These are phyloP conservation scores for Mycena sanguinolenta DNA, from an alignment of 768 basidiomycete genomes.

Conservation along the genomic window DNA sequence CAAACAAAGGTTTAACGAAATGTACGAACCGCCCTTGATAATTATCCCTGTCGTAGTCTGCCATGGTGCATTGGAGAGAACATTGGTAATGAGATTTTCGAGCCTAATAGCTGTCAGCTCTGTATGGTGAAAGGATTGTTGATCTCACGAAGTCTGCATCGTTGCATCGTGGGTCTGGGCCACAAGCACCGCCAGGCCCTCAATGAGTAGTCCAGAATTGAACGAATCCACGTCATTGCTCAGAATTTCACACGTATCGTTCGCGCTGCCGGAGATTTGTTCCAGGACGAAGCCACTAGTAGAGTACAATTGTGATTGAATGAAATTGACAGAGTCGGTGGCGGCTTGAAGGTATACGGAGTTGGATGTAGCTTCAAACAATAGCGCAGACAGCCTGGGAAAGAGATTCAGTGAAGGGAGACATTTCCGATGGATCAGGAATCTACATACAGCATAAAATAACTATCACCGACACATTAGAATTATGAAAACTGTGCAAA, in stretches of 20 bases:
- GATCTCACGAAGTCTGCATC: constrained; percentile 21
- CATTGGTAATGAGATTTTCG: background rate
- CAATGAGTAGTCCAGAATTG: constrained; percentile 32
- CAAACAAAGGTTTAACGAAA: background rate
- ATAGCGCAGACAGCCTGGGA: constrained; percentile 11
- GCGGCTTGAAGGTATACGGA: constrained; percentile 23
- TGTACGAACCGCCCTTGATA: background rate
- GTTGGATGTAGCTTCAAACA: constrained; percentile 9
- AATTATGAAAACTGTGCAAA: background rate
- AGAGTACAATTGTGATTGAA: constrained; percentile 27
- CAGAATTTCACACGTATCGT: constrained; percentile 21
- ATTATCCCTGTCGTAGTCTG: background rate
- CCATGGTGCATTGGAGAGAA: background rate
- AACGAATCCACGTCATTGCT: background rate
- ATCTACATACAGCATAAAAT: constrained; percentile 18
- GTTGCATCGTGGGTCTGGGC: constrained; percentile 16
- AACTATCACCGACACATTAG: background rate
- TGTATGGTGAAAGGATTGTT: background rate
- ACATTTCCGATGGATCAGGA: background rate
- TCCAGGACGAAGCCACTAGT: background rate
- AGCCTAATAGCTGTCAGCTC: background rate
- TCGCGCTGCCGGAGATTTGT: constrained; percentile 10
- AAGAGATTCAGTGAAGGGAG: background rate
- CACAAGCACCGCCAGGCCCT: constrained; percentile 28
- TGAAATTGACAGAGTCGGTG: constrained; percentile 14